These are phyloP conservation scores for Cenchrus fungigraminus DNA, from an alignment of 176 grass and related monocot species.

Conservation along the genomic window DNA sequence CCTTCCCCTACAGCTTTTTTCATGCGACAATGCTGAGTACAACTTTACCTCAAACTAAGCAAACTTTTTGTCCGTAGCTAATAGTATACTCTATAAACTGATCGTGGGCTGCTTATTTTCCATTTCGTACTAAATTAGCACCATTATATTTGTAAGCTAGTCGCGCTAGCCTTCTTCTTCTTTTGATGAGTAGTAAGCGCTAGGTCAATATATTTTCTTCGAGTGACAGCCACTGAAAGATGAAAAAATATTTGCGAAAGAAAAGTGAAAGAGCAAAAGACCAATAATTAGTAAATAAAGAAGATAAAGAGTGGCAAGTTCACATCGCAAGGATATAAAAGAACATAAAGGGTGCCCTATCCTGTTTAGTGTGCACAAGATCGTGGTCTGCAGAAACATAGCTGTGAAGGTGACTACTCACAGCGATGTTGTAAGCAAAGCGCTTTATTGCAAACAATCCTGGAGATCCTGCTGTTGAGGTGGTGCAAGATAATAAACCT, in stretches of 20 bases:
- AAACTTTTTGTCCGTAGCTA: neutral
- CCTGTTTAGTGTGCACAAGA: neutral
- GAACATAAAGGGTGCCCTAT: neutral
- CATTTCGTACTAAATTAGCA: neutral
- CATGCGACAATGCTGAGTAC: neutral
- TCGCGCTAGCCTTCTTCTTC: too few species aligned
- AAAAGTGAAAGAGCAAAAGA: neutral
- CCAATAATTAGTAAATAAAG: neutral
- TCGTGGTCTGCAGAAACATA: neutral
- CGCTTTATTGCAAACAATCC: too few species aligned
- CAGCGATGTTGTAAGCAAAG: too few species aligned
- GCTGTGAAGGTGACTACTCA: neutral
- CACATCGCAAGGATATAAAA: neutral
- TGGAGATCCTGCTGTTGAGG: neutral
- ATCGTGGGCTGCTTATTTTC: neutral
- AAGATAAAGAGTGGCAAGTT: neutral
- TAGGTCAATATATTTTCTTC: neutral
- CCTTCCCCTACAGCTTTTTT: neutral
- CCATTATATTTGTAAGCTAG: neutral
- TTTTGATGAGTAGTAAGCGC: neutral
- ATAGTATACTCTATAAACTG: neutral
- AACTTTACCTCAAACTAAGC: neutral
- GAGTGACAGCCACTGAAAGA: neutral
- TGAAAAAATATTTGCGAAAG: neutral
- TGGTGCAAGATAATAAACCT: neutral